Base-by-base conservation (phyloP, 1,139 yeast species). In the Zygoascus sp. region DNA sequence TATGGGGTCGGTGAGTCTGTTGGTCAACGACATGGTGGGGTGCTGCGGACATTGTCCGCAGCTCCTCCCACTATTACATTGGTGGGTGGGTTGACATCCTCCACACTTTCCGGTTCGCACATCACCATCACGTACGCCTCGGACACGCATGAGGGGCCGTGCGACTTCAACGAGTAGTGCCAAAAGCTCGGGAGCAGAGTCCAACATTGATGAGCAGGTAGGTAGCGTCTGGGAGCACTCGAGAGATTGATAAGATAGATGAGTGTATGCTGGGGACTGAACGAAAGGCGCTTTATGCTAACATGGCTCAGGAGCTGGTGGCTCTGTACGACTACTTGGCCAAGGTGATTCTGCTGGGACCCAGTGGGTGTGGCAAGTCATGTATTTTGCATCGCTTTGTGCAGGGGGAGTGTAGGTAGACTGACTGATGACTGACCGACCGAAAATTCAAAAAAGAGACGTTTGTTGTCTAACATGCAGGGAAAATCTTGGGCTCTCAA, bases 311-410 rank as follows among this genome's bases (percentile, higher is more conserved):
- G 58, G 66, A 63, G 46, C 56, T 62, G 35, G 61, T 54, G 42
- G 44, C 58, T 10, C 51, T 66, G 42, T 74, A 73, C 52, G 77
- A 74, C 53, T 74, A 71, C 48, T 63, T 73, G 20, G 69, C 75
- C 42, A 73, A 73, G 50, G 62, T 72, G 40, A 72, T 73, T 40
- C 57, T 73, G 13, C 60, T 73, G 5, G 77, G 77, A 0, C 72
- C 76, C 9, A 67, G 75, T 8, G 75, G 75, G 6, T 62, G 69
- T 37, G 77, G 77, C 19, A 73, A 73, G 58, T 67, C 75, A 5
- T 69, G 74, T 43, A 57, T 73, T 19, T 56, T 73, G 41, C 74
- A 70, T 48, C 58, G 75, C 37, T 73, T 72, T 50, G 65, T 73
- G 22, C 61, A 67, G 46, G 68, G 67, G 13, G 72, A 70, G 28